Base-by-base conservation (phyloP, 2,329 filamentous ascomycete genomes). In the Myriosclerotinia scirpicola region DNA sequence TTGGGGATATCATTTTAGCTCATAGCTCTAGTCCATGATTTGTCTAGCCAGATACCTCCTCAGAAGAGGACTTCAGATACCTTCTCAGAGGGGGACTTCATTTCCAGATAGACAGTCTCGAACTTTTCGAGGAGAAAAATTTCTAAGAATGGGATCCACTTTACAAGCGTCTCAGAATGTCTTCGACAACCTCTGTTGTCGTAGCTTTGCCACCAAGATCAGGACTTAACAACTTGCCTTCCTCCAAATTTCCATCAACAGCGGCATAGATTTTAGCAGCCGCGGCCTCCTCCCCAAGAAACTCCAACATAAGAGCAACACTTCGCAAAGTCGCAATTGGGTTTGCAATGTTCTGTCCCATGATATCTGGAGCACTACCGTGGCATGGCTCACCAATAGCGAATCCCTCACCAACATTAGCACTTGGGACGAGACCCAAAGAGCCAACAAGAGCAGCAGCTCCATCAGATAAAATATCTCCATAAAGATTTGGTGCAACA, bases 321-420 rank as follows among this genome's bases (percentile, higher is more conserved):
- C 91, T 95, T 76, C 95, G 85, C 71, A 99, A 85, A 12, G 95
- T 98, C 46, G 95, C 95, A 76, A 99, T 96, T 34, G 95, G 95
- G 81, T 99, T 99, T 72, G 95, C 93, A 76, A 99, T 94, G 71
- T 89, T 88, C 83, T 90, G 84, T 72, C 95, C 95, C 86, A 93
- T 89, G 71, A 99, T 99, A 77, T 99, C 95, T 7, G 95, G 95
- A 40, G 95, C 95, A 75, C 90, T 93, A 58, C 95, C 95, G 80
- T 99, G 95, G 83, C 95, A 98, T 64, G 95, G 95, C 86, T 99
- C 95, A 71, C 95, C 95, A 75, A 99, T 98, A 72, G 92, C 95
- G 77, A 98, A 97, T 54, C 86, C 86, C 78, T 96, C 91, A 71
- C 95, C 93, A 14, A 99, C 95, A 78, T 99, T 99, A 73, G 95